Evolutionary conservation across 257 asterid species (phyloP).

Genomic region (Osmanthus fragrans): DNA sequence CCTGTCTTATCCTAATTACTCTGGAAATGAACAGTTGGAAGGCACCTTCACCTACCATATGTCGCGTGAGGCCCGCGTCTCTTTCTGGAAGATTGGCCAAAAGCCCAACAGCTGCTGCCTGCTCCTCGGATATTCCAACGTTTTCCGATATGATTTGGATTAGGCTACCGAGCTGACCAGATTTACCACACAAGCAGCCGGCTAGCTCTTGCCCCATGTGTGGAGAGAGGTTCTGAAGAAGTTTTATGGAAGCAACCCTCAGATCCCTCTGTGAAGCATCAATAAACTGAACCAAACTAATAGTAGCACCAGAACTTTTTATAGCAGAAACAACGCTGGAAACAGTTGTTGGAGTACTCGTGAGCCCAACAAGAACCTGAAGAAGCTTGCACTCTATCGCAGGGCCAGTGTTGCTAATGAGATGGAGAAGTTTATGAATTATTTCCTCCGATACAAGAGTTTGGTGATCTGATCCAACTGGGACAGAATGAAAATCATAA

Average conservation of each 20-base stretch:
- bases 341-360: slow-evolving; percentile 58
- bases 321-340: slow-evolving; percentile 77
- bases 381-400: slow-evolving; percentile 89
- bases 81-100: slow-evolving; percentile 87
- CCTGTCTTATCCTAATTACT: slow-evolving; percentile 61
- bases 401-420: slow-evolving; percentile 92
- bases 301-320: slow-evolving; percentile 82
- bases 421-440: slow-evolving; percentile 73
- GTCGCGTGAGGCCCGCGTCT: slow-evolving; percentile 70
- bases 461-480: slow-evolving; percentile 75
- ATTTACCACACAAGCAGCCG: slow-evolving; percentile 60
- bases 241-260: slow-evolving; percentile 74
- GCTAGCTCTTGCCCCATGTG: slow-evolving; percentile 88
- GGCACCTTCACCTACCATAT: slow-evolving; percentile 71
- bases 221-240: slow-evolving; percentile 78
- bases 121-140: slow-evolving; percentile 76
- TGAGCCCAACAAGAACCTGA: slow-evolving; percentile 90
- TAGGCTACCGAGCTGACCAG: slow-evolving; percentile 77
- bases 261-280: slow-evolving; percentile 89
- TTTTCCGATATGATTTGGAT: slow-evolving; percentile 64
- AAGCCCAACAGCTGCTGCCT: slow-evolving; percentile 80
- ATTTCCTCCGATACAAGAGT: slow-evolving; percentile 82
- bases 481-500: slow-evolving; percentile 60
- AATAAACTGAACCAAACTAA: slow-evolving; percentile 86
- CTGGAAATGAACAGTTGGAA: slow-evolving; percentile 56